A percentile compares a stretch with the other conserved stretches of the same genome.
These are phyloP conservation scores for Colletotrichum filicis DNA, from an alignment of 2,329 filamentous ascomycete species.

Conservation along the genomic window DNA sequence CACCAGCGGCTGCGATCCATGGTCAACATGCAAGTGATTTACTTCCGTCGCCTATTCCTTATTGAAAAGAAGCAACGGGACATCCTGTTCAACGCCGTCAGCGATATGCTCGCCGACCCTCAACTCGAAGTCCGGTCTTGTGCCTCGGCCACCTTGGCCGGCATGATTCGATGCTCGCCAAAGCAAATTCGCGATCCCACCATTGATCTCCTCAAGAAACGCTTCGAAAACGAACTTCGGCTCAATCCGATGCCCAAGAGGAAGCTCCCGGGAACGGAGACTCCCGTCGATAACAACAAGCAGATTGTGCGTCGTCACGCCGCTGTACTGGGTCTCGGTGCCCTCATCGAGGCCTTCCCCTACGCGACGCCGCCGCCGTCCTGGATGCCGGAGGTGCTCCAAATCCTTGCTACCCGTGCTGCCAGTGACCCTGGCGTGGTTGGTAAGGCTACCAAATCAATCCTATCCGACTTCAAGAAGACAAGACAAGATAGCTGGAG, in stretches of 20 bases:
- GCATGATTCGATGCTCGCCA: conserved; percentile 98
- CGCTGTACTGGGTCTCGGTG: conserved; percentile 89
- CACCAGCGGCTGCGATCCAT: conserved; percentile 94
- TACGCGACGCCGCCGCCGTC: conserved; percentile 91
- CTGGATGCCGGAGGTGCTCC: conserved; percentile 95
- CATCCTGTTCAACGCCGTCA: conserved; percentile 89
- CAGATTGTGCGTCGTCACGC: conserved; percentile 87
- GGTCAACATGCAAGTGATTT: conserved; percentile 98
- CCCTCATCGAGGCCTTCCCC: conserved; percentile 94
- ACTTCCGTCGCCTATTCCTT: conserved; percentile 95
- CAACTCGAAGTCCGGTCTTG: conserved; percentile 95
- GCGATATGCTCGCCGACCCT: conserved; percentile 89
- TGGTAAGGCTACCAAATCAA: conserved; percentile 93
- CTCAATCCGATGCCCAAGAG: conserved; percentile 89
- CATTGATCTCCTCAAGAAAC: conserved; percentile 78
- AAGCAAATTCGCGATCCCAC: conserved; percentile 80
- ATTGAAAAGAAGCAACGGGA: conserved; percentile 80
- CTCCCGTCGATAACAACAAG: conserved; percentile 76
- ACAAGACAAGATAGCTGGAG: conserved; percentile 98
- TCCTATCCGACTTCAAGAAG: conserved; percentile 98
- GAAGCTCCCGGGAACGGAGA: conserved; percentile 72
- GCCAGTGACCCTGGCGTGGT: conserved; percentile 92
- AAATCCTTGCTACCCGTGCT: conserved; percentile 84
- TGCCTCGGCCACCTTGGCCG: conserved; percentile 91
- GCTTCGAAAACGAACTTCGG: conserved; percentile 82